Evolutionary conservation across 2,329 filamentous ascomycete species (phyloP).

Genomic region (Endoconidiophora polonica): DNA sequence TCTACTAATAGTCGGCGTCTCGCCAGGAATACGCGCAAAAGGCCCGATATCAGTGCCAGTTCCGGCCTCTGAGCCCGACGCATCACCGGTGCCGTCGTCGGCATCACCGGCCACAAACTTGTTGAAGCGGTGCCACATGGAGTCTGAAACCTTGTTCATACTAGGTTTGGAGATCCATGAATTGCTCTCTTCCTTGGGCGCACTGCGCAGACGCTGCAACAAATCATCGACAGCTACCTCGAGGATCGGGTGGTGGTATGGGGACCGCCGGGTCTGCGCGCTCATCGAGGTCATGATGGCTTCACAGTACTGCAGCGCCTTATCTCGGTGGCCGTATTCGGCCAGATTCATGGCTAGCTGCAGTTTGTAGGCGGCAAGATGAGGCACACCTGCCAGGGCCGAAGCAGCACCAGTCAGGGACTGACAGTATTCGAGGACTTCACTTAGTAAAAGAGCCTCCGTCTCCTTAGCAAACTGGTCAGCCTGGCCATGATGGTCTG

Average conservation of each 20-base stretch:
- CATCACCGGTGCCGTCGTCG: conserved; percentile 55
- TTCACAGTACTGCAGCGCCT: conserved; percentile 86
- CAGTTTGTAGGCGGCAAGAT: conserved; percentile 81
- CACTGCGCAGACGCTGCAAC: conserved; percentile 64
- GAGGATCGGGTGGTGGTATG: conserved; percentile 66
- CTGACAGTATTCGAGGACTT: conserved; percentile 83
- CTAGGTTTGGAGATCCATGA: conserved; percentile 92
- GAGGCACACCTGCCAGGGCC: conserved; percentile 32
- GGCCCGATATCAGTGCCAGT: conserved; percentile 48
- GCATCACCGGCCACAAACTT: conserved; percentile 93
- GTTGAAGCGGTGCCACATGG: conserved; percentile 83
- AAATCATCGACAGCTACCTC: conserved; percentile 70
- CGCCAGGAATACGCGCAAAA: conserved; percentile 60
- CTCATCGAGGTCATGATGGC: conserved; percentile 60
- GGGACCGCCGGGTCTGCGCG: conserved; percentile 65
- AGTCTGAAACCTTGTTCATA: conserved; percentile 88
- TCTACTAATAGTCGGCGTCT: conserved; percentile 55
- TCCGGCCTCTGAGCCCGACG: conserved; percentile 36
- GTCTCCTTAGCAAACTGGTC: conserved; percentile 62
- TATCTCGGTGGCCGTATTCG: conserved; percentile 64
- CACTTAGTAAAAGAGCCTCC: conserved; percentile 82
- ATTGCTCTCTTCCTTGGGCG: conserved; percentile 62
- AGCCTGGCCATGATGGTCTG: conserved; percentile 57
- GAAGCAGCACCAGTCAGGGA: conserved; percentile 48
- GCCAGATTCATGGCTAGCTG: conserved; percentile 72